Evolutionary conservation across 306 rosid species (phyloP).

Genomic region (Citrullus amarus): DNA sequence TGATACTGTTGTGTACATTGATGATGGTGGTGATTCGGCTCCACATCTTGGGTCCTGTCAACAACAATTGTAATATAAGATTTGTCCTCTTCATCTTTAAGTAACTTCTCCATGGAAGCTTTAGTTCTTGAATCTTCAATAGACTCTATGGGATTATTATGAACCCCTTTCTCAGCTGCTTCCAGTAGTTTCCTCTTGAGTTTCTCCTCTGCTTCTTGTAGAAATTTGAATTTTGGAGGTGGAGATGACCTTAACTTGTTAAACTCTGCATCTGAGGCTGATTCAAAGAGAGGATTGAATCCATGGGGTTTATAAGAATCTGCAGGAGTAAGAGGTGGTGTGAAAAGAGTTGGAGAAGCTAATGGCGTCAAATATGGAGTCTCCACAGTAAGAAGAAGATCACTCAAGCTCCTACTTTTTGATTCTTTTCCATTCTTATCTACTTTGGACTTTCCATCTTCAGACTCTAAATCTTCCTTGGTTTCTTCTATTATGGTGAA

Average conservation of each 20-base stretch:
- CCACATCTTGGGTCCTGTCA: slow-evolving; percentile 43
- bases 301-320: slow-evolving; percentile 38
- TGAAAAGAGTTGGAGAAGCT: slow-evolving; percentile 68
- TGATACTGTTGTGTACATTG: slow-evolving; percentile 24
- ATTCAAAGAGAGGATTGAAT: slow-evolving; percentile 67
- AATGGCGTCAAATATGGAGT: slow-evolving; percentile 82
- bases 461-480: slow-evolving; percentile 85
- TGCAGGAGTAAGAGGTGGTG: slow-evolving; percentile 66
- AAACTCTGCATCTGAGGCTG: slow-evolving; percentile 78
- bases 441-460: slow-evolving; percentile 35
- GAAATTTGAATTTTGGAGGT: slow-evolving; percentile 91
- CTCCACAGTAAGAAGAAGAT: slow-evolving; percentile 57
- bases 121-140: slow-evolving; percentile 1
- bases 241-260: slow-evolving; percentile 75
- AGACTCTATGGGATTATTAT: background rate
- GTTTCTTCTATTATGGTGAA: slow-evolving; percentile 95
- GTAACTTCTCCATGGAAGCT: slow-evolving; percentile 13
- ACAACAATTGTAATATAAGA: slow-evolving; percentile 50
- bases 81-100: slow-evolving; percentile 40
- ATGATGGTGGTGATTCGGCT: slow-evolving; percentile 23
- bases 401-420: slow-evolving; percentile 64
- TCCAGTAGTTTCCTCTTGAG: slow-evolving; percentile 46
- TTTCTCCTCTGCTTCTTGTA: slow-evolving; percentile 89
- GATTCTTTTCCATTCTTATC: slow-evolving; percentile 30
- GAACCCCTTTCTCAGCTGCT: slow-evolving; percentile 21